Conservation (phyloP, 177 flowering plant species). For the Vitis hybrid region DNA sequence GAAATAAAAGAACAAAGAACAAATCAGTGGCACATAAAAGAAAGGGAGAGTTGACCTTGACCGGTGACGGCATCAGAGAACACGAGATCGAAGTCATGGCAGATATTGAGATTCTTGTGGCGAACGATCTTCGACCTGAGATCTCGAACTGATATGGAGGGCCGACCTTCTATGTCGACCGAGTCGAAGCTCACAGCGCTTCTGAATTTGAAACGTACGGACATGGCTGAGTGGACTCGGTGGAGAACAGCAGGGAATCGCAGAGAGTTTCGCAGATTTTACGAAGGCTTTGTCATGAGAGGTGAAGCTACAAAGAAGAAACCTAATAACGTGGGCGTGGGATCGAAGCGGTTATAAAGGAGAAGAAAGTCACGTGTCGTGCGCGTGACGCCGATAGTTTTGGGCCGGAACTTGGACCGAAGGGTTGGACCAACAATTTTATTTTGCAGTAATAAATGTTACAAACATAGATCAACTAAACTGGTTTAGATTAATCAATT, state of each 20-base stretch:
- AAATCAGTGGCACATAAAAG: neutral
- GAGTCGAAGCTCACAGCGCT: conserved; percentile 58
- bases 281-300: no score
- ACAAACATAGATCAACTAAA: no score
- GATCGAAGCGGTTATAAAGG: no score
- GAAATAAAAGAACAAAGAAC: neutral
- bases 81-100: conserved; percentile 58
- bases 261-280: neutral
- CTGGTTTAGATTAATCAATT: no score
- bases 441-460: no score
- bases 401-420: no score
- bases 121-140: conserved; percentile 46
- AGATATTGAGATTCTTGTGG: conserved; percentile 42
- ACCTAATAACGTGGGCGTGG: no score
- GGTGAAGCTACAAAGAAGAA: no score
- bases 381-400: no score
- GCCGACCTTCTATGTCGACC: conserved; percentile 37
- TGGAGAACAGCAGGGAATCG: neutral
- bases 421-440: no score
- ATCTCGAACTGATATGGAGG: conserved; percentile 56
- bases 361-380: no score
- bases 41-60: conserved; percentile 33
- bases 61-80: conserved; percentile 59
- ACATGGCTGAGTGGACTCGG: conserved; percentile 29
- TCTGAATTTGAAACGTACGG: conserved; percentile 63